Conservation (phyloP, 257 asterid species). For the Echites panduratus region DNA sequence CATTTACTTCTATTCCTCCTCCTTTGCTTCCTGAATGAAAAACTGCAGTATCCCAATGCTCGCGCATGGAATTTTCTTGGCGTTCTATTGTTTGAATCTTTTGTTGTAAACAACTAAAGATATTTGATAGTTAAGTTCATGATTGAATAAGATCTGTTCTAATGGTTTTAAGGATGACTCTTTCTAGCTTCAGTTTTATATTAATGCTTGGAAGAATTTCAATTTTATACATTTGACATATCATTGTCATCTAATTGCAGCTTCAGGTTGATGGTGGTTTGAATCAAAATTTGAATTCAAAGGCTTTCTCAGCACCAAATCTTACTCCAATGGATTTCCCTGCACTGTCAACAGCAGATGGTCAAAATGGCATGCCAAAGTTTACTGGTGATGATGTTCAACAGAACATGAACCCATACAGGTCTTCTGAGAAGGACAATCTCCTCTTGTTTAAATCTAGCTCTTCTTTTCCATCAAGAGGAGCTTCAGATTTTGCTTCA, state of each 20-base stretch:
- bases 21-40: neutral
- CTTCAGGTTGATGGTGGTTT: slow-evolving; percentile 70
- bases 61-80: too few species aligned
- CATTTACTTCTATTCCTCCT: neutral
- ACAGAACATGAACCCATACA: slow-evolving; percentile 38
- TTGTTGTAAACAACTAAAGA: neutral
- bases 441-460: slow-evolving; percentile 40
- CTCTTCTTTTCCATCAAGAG: slow-evolving; percentile 61
- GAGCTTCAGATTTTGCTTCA: slow-evolving; percentile 64
- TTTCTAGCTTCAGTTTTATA: neutral
- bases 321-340: slow-evolving; percentile 79
- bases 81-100: neutral
- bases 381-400: slow-evolving; percentile 46
- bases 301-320: slow-evolving; percentile 62
- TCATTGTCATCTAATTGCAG: slow-evolving; percentile 30
- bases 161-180: neutral
- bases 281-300: slow-evolving; percentile 48
- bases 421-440: slow-evolving; percentile 42
- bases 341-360: slow-evolving; percentile 64
- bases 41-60: neutral
- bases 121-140: neutral
- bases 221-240: slow-evolving; percentile 6
- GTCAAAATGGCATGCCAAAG: slow-evolving; percentile 42
- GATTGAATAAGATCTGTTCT: neutral
- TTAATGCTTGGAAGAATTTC: neutral